These are phyloP conservation scores for Calonectria pseudoreteaudii DNA, from an alignment of 2,329 filamentous ascomycete species.

Conservation along the genomic window DNA sequence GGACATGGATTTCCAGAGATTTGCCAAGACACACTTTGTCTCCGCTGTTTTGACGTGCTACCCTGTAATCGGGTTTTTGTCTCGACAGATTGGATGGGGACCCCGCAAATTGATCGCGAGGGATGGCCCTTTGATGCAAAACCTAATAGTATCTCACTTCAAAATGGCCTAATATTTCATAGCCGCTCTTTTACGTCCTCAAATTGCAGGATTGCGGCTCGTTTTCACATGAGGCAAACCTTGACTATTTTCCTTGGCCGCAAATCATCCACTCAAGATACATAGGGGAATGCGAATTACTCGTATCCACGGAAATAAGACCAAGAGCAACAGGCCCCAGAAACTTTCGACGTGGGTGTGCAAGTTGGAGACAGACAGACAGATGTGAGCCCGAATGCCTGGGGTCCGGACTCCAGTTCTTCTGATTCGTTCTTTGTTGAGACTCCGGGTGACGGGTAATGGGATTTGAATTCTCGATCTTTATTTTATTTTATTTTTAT, in stretches of 20 bases:
- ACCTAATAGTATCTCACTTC: too few species aligned
- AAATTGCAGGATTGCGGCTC: too few species aligned
- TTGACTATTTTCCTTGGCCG: too few species aligned
- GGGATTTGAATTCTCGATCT: not conserved
- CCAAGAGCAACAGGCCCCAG: not conserved
- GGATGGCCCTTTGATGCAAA: too few species aligned
- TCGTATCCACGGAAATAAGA: not conserved
- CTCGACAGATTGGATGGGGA: not conserved
- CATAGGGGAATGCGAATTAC: too few species aligned
- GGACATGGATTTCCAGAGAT: not conserved
- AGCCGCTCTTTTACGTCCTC: too few species aligned
- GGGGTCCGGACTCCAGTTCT: too few species aligned
- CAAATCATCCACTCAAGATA: too few species aligned
- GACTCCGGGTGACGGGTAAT: not conserved
- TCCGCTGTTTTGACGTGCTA: not conserved
- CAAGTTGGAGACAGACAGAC: not conserved
- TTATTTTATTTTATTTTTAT: too few species aligned
- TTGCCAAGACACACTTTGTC: not conserved
- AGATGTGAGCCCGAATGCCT: not conserved
- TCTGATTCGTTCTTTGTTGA: not conserved
- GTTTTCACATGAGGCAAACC: too few species aligned
- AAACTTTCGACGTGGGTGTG: not conserved
- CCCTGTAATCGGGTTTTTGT: not conserved
- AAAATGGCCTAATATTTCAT: too few species aligned
- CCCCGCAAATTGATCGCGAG: not conserved